Percentiles rank a stretch among this genome's conserved stretches.
Evolutionary conservation across 106 monocot genomes (phyloP).

Genomic region (Allium cepa): DNA sequence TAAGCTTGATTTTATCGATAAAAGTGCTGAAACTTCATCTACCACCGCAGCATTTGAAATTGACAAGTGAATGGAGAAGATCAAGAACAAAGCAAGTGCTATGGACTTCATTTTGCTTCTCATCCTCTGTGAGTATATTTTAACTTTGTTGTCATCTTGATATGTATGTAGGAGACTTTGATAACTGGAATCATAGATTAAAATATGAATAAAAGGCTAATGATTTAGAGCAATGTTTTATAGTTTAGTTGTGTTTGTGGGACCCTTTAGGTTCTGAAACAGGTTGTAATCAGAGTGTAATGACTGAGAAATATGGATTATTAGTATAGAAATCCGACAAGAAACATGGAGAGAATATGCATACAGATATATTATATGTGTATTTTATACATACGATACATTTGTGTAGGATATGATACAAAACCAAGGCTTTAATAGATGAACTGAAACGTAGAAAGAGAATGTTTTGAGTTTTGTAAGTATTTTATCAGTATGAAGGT

Average conservation of each 20-base stretch:
- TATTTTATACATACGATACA: not conserved
- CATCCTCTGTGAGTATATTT: not conserved
- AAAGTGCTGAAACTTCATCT: slow-evolving; percentile 32
- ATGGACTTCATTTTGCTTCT: slow-evolving; percentile 5
- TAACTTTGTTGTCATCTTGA: no score
- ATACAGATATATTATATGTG: not conserved
- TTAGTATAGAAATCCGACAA: slow-evolving; percentile 34
- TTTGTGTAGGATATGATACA: not conserved
- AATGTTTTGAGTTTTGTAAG: slow-evolving; percentile 1
- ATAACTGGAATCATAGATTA: no score
- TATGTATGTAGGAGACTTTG: no score
- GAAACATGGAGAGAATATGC: slow-evolving; percentile 47
- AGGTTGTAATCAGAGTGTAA: slow-evolving; percentile 30
- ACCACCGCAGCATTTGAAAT: not conserved
- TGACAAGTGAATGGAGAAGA: slow-evolving; percentile 7
- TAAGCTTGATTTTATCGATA: slow-evolving; percentile 48
- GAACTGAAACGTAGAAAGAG: not conserved
- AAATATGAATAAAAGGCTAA: slow-evolving; percentile 2
- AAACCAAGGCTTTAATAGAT: no score
- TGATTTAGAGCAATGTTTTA: not conserved
- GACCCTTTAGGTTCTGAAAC: not conserved
- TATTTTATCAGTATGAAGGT: slow-evolving; percentile 2
- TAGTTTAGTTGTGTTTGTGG: not conserved
- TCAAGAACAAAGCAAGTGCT: not conserved
- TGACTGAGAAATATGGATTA: slow-evolving; percentile 39